Conservation (phyloP, 2,329 filamentous ascomycete species). For the Cercospora sojina region DNA sequence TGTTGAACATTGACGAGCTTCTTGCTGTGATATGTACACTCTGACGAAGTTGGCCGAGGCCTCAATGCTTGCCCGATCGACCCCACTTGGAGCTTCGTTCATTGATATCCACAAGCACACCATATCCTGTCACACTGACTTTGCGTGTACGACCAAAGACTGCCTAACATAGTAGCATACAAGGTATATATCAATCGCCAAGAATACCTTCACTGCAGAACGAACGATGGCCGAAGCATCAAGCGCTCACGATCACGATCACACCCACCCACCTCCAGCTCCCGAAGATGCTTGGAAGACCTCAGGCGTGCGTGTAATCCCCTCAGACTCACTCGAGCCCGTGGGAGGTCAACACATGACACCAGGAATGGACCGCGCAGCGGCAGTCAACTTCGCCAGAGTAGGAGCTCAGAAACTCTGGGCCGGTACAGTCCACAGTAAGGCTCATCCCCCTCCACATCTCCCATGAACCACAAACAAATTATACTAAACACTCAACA, state of each 20-base stretch:
- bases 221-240: slow-evolving; percentile 8
- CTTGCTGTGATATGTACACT: too few species aligned
- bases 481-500: neutral
- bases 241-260: slow-evolving; percentile 18
- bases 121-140: neutral
- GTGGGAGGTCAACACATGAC: slow-evolving; percentile 41
- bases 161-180: neutral
- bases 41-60: slow-evolving; percentile 2
- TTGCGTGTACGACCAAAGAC: neutral
- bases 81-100: slow-evolving; percentile 4
- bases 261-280: slow-evolving; percentile 20
- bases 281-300: slow-evolving; percentile 42
- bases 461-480: neutral
- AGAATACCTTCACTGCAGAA: too few species aligned
- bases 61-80: neutral
- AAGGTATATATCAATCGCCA: neutral
- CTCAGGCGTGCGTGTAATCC: slow-evolving; percentile 46
- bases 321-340: slow-evolving; percentile 42
- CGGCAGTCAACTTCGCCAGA: slow-evolving; percentile 48
- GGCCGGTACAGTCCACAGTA: slow-evolving; percentile 44
- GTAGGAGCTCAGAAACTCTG: slow-evolving; percentile 48
- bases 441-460: neutral
- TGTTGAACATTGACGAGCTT: too few species aligned
- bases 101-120: neutral
- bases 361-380: slow-evolving; percentile 46